Evolutionary conservation across 139 green algal genomes (phyloP), one percentile per base, ranked within the genome.

Genomic region (Haematococcus lacustris): DNA sequence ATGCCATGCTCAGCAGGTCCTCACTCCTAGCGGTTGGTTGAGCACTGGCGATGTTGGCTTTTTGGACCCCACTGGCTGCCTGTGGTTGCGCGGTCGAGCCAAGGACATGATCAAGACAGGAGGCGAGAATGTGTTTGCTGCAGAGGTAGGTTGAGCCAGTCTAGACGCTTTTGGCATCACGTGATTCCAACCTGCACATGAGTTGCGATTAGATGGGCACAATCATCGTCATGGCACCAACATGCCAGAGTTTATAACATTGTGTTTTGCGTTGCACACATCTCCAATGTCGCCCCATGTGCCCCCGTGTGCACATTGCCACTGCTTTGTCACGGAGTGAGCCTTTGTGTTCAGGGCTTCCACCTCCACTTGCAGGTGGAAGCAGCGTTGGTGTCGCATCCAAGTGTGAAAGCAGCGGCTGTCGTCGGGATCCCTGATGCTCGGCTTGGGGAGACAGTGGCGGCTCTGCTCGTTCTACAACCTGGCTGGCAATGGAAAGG

Each of bases 51-150:
- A 97, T 71, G 39, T 94, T 40, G 88, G 88, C 3, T 80, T 61
- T 17, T 37, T 91, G 3, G 80, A 87, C 17, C 25, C 39, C 2
- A 26, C 65, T 5, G 88, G 90, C 13, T 38, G 43, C 2, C 75
- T 98, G 60, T 93, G 86, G 88, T 80, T 98, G 66, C 2, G 83
- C n/a, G 93, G 93, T 1, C 78, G 93, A 1, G 61, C 82, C 4
- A 97, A 96, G 71, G 93, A 98, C 73, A 86, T 93, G 77, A 88
- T 98, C 38, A 94, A 94, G 84, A 89, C 68, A 17, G 93, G 93
- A 5, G 88, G 93, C 2, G 93, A 98, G 73, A 96, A 95, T 51
- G 92, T 98, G 47, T 74, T 90, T 40, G 89, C 93, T 0, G 67
- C 77, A n/a, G 89, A 90, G 71, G 70, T 67, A 32, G 28, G 38